phyloP scores from a whole-genome alignment of 345 rosid genomes.

The Cardamine chenopodiifolia region DNA sequence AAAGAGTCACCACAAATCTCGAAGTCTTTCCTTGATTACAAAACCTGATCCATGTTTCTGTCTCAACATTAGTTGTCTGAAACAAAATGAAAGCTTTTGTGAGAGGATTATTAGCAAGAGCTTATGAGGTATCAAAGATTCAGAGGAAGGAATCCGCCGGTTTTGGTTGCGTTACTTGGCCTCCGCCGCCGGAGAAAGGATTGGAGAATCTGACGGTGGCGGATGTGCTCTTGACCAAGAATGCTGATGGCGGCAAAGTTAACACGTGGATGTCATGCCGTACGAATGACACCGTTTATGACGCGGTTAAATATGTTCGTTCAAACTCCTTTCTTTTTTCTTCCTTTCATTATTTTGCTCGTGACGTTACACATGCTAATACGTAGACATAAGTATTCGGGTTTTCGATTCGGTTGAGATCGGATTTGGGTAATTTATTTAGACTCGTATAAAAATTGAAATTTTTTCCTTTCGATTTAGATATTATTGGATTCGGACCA shows the following conservation, averaged over 20 bases:
- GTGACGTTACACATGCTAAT: conserved; percentile 1
- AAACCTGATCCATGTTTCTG: conserved; percentile 1
- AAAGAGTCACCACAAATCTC: conserved; percentile 14
- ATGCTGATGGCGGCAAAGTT: conserved; percentile 27
- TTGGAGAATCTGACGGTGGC: conserved; percentile 77
- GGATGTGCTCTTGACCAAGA: conserved; percentile 71
- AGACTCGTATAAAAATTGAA: too few relatives aligned
- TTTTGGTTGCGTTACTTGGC: conserved; percentile 37
- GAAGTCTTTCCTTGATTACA: conserved; percentile 11
- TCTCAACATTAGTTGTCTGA: too few relatives aligned
- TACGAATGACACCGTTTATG: conserved; percentile 62
- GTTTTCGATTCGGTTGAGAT: too few relatives aligned
- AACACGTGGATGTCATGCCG: conserved; percentile 74
- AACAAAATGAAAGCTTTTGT: conserved; percentile 28
- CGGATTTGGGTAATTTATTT: too few relatives aligned
- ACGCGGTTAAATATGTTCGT: conserved; percentile 75
- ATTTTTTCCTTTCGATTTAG: too few relatives aligned
- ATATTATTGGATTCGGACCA: too few relatives aligned
- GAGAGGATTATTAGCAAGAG: conserved; percentile 39
- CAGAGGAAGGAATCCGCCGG: conserved; percentile 35
- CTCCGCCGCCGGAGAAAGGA: conserved; percentile 58
- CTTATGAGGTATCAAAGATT: conserved; percentile 30
- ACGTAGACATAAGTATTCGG: too few relatives aligned
- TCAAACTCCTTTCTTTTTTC: neutral
- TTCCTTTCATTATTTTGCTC: neutral